Base-by-base conservation (phyloP, 1,139 yeast species). In the Scheffersomyces segobiensis region DNA sequence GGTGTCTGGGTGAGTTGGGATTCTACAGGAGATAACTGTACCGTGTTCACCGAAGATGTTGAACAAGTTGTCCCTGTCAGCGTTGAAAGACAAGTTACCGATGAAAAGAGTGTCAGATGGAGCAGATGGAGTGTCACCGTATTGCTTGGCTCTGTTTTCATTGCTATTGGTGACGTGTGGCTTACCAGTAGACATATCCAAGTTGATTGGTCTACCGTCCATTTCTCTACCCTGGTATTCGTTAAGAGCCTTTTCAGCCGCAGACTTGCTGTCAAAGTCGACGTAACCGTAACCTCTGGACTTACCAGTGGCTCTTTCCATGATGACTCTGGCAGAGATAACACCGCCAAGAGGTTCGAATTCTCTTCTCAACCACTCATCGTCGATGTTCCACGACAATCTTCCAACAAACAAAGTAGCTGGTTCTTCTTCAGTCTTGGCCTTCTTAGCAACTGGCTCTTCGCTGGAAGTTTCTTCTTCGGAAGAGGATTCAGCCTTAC, bases 201-300 rank as follows among this genome's bases (percentile, higher is more conserved):
- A 85, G 83, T 93, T 93, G 74, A 95, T 85, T 75, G 96, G 91
- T 85, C 99, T 90, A 68, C 99, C 99, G 70, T 95, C 99, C 67
- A 95, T 88, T 80, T 93, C 98, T 72, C 83, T 86, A 71, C 97
- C 98, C 80, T 93, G 97, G 86, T 83, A 85, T 74, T 88, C 91
- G 62, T 81, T 81, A 64, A 93, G 79, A n/a, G 99, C 98, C 77
- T 88, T 88, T 76, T 91, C 93, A 65, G 98, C 99, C 61, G 81
- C 82, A 52, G 85, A 84, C 70, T 86, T 86, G 69, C 83, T 77
- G 68, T 87, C 92, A 72, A 95, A 95, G 75, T 95, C 99, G 76
- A 95, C 97, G 80, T 95, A 95, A 71, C 99, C 99, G 83, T 90
- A 95, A 75, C 99, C 99, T 84, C 96, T 89, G 57, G 97, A 91